A percentile compares a stretch with the other conserved stretches of the same genome.
Conservation (phyloP, 116 monocot genomes). For the Iris pallida region DNA sequence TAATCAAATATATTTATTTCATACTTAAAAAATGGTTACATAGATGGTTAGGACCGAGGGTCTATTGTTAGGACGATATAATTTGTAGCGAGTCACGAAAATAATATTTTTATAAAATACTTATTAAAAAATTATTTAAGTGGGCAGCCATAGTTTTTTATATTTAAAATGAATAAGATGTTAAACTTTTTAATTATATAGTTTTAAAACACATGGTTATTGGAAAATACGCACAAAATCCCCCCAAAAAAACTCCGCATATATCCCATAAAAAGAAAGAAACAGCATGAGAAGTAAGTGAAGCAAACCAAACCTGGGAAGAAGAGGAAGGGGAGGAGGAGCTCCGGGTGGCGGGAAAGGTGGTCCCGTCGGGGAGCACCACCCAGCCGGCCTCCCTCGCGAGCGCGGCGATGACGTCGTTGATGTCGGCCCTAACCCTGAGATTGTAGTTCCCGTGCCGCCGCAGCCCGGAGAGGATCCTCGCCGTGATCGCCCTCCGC, state of each 20-base stretch:
- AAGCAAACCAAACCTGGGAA: slow-evolving; percentile 17
- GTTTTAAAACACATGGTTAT: too few relatives aligned
- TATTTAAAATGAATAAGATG: too few relatives aligned
- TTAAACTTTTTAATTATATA: too few relatives aligned
- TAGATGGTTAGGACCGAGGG: too few relatives aligned
- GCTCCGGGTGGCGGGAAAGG: slow-evolving; percentile 79
- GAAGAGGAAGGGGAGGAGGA: slow-evolving; percentile 25
- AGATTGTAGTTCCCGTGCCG: slow-evolving; percentile 92
- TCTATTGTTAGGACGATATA: too few relatives aligned
- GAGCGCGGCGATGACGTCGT: slow-evolving; percentile 89
- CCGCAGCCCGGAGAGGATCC: slow-evolving; percentile 75
- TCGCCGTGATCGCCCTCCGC: slow-evolving; percentile 83
- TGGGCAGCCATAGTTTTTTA: too few relatives aligned
- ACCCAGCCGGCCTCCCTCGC: slow-evolving; percentile 90
- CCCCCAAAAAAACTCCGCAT: neutral
- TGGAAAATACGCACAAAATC: too few relatives aligned
- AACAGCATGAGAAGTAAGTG: neutral
- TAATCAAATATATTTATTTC: too few relatives aligned
- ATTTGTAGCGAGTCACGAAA: too few relatives aligned
- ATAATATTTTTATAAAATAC: too few relatives aligned
- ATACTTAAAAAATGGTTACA: too few relatives aligned
- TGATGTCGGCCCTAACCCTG: slow-evolving; percentile 79
- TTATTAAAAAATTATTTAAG: too few relatives aligned
- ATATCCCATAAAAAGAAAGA: neutral
- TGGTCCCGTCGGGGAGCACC: slow-evolving; percentile 89